phyloP scores from a whole-genome alignment of 805 yeast genomes.

The Suhomyces sp. region DNA sequence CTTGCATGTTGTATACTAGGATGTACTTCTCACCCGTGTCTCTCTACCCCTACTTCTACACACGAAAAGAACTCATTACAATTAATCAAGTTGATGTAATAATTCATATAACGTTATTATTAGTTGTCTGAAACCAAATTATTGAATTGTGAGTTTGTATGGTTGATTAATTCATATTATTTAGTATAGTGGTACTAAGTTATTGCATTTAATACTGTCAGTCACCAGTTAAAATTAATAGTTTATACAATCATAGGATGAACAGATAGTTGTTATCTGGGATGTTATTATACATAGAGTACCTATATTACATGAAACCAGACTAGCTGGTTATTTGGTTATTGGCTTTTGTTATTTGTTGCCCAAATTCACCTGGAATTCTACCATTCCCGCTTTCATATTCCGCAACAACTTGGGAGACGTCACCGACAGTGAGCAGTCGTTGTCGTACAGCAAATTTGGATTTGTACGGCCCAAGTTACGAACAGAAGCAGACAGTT shows the following conservation, averaged over 20 bases:
- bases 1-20: too few relatives aligned
- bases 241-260: not conserved
- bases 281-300: not conserved
- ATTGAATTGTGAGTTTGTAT: too few relatives aligned
- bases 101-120: too few relatives aligned
- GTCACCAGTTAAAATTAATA: too few relatives aligned
- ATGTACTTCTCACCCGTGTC: too few relatives aligned
- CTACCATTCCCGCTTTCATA: slow-evolving; percentile 14
- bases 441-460: slow-evolving; percentile 4
- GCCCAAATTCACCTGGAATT: slow-evolving; percentile 12
- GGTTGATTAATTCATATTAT: not conserved
- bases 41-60: too few relatives aligned
- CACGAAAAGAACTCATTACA: too few relatives aligned
- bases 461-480: slow-evolving; percentile 2
- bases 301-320: not conserved
- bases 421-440: not conserved
- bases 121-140: too few relatives aligned
- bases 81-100: too few relatives aligned
- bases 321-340: not conserved
- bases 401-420: slow-evolving; percentile 8
- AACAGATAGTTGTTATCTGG: not conserved
- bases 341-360: not conserved
- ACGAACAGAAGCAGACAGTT: not conserved
- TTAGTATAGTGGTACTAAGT: not conserved
- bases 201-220: not conserved